Percentiles rank a stretch among this genome's conserved stretches.
Evolutionary conservation across 495 filamentous ascomycete species (phyloP).

Genomic region (Penicillium daleae): DNA sequence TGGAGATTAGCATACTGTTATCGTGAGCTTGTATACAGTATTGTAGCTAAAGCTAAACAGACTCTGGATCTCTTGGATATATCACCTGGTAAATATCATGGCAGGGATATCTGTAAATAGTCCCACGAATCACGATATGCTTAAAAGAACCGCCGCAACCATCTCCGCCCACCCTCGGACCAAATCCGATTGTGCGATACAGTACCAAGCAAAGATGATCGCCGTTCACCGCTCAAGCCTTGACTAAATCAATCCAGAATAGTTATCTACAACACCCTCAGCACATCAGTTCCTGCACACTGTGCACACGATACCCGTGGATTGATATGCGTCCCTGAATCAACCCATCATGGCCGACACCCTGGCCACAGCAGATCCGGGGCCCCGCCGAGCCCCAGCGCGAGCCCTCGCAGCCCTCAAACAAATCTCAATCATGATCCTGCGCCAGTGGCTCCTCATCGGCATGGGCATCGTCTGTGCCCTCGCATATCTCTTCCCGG

Average conservation of each 20-base stretch:
- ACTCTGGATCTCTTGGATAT: not conserved
- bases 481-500: conserved; percentile 56
- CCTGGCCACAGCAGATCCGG: not conserved
- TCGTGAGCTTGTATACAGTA: too few relatives aligned
- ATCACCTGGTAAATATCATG: not conserved
- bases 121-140: not conserved
- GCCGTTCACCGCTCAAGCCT: conserved; percentile 6
- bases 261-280: not conserved
- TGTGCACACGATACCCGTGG: too few relatives aligned
- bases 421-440: conserved; percentile 39
- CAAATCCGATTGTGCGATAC: conserved; percentile 29
- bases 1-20: not conserved
- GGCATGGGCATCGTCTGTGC: conserved; percentile 56
- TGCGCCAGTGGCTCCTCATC: conserved; percentile 60
- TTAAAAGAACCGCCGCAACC: conserved; percentile 23
- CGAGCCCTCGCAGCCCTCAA: conserved; percentile 23
- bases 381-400: not conserved
- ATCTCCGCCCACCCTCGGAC: conserved; percentile 24
- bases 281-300: too few relatives aligned
- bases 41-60: too few relatives aligned
- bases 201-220: conserved; percentile 2
- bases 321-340: not conserved
- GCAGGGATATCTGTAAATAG: not conserved
- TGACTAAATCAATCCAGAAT: not conserved
- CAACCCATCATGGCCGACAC: conserved; percentile 19